These are phyloP conservation scores for Coniophora puteana DNA, from an alignment of 1,284 basidiomycete species.

Conservation along the genomic window DNA sequence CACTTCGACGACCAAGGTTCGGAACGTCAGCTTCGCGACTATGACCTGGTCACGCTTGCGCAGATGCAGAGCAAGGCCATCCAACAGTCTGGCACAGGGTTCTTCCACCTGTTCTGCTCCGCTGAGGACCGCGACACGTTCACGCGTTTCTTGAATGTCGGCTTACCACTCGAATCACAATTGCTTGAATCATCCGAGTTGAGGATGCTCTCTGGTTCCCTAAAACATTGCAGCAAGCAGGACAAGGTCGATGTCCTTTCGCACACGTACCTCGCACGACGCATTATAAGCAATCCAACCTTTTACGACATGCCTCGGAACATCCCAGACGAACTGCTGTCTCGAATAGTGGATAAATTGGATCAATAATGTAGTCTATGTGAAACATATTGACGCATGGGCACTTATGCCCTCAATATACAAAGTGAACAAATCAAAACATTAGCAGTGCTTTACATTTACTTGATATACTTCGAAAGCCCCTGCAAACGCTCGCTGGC, in stretches of 20 bases:
- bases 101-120: constrained; percentile 87
- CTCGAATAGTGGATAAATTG: constrained; percentile 66
- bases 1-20: constrained; percentile 41
- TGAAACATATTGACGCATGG: too few relatives aligned
- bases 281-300: constrained; percentile 78
- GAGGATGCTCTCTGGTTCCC: too few relatives aligned
- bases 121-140: constrained; percentile 78
- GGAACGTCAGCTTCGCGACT: constrained; percentile 78
- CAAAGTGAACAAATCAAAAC: too few relatives aligned
- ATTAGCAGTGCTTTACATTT: constrained; percentile 1
- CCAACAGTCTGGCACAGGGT: constrained; percentile 57
- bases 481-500: constrained; percentile 77
- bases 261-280: constrained; percentile 77
- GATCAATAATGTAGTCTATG: constrained; percentile 24
- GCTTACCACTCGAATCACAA: constrained; percentile 85
- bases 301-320: constrained; percentile 69
- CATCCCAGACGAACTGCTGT: constrained; percentile 53
- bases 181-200: constrained; percentile 56
- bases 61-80: constrained; percentile 90
- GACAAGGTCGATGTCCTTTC: constrained; percentile 75
- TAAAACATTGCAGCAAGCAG: too few relatives aligned
- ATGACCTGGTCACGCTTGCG: constrained; percentile 77
- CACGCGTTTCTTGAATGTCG: constrained; percentile 79
- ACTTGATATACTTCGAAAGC: constrained; percentile 64
- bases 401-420: too few relatives aligned